Conservation (phyloP, 202 grass and related monocot genomes). For the Musa balbisiana region DNA sequence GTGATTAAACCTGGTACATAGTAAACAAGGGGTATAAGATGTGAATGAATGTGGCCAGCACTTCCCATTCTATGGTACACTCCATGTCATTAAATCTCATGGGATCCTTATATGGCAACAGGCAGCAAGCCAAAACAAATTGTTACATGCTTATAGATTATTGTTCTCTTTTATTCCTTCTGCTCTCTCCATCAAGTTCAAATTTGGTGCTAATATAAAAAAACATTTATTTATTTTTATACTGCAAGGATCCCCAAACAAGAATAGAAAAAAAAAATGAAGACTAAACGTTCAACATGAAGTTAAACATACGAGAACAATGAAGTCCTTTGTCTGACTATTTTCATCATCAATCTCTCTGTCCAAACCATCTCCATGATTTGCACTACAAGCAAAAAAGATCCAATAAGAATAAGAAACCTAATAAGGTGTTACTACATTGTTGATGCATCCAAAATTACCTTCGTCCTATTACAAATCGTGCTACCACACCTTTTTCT, state of each 20-base stretch:
- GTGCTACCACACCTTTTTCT: conserved; percentile 81
- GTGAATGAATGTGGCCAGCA: too few relatives aligned
- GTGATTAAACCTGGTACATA: too few relatives aligned
- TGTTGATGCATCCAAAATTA: conserved; percentile 24
- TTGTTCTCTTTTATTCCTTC: neutral
- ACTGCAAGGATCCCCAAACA: neutral
- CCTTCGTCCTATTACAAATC: conserved; percentile 96
- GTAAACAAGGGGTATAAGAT: too few relatives aligned
- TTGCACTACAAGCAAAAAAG: conserved; percentile 44
- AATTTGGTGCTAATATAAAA: neutral
- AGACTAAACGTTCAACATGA: neutral
- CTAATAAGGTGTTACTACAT: conserved; percentile 20
- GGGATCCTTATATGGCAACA: too few relatives aligned
- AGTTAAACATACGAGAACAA: conserved; percentile 69
- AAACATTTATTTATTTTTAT: neutral
- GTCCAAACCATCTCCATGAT: conserved; percentile 70
- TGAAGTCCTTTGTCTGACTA: conserved; percentile 71
- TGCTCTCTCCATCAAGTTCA: neutral
- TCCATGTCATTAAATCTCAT: too few relatives aligned
- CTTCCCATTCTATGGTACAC: too few relatives aligned
- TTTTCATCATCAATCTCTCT: conserved; percentile 90
- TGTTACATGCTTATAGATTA: neutral
- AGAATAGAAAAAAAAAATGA: neutral
- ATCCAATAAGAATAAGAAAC: conserved; percentile 28
- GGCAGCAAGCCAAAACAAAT: too few relatives aligned